Evolutionary conservation across 2,329 filamentous ascomycete species (phyloP), one percentile per base, ranked within the genome.

Genomic region (Knufia fluminis): DNA sequence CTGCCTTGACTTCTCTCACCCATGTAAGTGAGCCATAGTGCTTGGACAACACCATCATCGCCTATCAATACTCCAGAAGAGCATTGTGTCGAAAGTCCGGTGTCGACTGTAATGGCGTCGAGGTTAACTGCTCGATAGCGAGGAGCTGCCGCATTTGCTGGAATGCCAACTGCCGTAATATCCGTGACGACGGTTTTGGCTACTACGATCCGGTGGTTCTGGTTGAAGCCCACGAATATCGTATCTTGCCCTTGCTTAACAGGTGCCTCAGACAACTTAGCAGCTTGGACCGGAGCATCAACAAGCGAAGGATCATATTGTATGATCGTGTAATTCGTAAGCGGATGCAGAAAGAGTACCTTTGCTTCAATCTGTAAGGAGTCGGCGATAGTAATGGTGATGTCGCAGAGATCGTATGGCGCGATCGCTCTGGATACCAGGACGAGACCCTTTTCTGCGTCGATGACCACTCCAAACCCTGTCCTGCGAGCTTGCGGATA

Each of bases 171-270:
- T 1, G 92, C 92, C 9, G 91, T 97, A 61, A 98, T 94, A 65
- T 98, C 92, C 0, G 94, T 98, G 12, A 98, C 89, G 0, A 85
- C 88, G 0, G 92, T 97, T 59, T 94, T 89, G 3, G 89, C 86
- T 59, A 96, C 87, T 3, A 97, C 91, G 35, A 96, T 87, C 31
- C 91, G 82, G 53, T 91, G 84, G 57, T 96, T 97, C 57, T 94
- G 83, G 64, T 98, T 98, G 72, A 95, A 94, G n/a, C 92, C 94
- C 55, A 98, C 85, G 68, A 98, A 98, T 58, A 95, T 90, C 0
- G 90, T 96, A 50, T 91, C 85, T 43, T 90, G 87, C 31, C 92
- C 92, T 70, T 97, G 92, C 46, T 88, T 90, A 64, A 97, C 88
- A 59, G 82, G 81, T 49, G 86, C 80, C 4, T 75, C 81, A 61